These are phyloP conservation scores for Dictyostelium discoideum DNA, from an alignment of 78 protist species.

Conservation along the genomic window DNA sequence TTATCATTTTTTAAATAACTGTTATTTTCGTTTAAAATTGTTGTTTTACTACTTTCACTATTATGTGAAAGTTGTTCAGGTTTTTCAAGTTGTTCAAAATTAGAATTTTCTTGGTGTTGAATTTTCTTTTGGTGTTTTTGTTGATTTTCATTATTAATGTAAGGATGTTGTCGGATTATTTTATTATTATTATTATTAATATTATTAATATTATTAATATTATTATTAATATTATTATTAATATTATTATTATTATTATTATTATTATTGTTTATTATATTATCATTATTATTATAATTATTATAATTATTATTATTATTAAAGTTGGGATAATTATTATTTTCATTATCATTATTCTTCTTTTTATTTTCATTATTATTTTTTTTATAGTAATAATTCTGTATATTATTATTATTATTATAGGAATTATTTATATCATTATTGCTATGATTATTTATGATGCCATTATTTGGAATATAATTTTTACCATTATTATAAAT, in stretches of 20 bases:
- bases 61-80: neutral
- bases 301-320: neutral
- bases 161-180: neutral
- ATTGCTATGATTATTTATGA: no score
- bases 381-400: no score
- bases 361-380: no score
- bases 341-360: no score
- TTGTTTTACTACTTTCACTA: neutral
- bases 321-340: no score
- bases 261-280: no score
- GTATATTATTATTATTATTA: no score
- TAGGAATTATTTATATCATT: no score
- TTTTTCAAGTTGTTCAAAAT: neutral
- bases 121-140: neutral
- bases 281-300: neutral
- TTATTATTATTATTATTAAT: no score
- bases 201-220: no score
- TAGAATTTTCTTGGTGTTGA: neutral
- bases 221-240: neutral
- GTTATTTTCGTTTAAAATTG: neutral
- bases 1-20: neutral
- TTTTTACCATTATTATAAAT: no score
- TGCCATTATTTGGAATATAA: no score
- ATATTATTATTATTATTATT: neutral
- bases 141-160: neutral